Evolutionary conservation across 441 rosid species (phyloP).

Genomic region (Populus hybrid): DNA sequence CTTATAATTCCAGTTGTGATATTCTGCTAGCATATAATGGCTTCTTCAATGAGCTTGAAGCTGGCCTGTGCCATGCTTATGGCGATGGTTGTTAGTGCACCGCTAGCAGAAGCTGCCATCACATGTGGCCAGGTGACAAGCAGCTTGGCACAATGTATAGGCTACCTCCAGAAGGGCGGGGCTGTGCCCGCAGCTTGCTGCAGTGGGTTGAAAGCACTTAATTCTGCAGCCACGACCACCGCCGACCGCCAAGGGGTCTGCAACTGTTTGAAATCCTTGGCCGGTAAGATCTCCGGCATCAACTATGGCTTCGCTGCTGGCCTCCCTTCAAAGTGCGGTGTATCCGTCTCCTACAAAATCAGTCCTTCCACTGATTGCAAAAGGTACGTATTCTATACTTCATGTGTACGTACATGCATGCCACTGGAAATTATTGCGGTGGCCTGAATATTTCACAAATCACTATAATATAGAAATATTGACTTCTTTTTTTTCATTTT

Average conservation of each 20-base stretch:
- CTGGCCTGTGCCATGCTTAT: constrained; percentile 1
- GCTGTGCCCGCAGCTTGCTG: constrained; percentile 15
- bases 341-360: constrained; percentile 26
- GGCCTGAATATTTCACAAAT: no score
- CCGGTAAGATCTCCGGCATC: not conserved
- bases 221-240: constrained; percentile 18
- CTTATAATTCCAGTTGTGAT: not conserved
- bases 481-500: not conserved
- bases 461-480: no score
- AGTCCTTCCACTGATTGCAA: constrained; percentile 30
- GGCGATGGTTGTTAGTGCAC: not conserved
- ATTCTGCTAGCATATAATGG: not conserved
- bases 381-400: constrained; percentile 13
- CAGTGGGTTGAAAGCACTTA: constrained; percentile 13
- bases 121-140: constrained; percentile 12
- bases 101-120: not conserved
- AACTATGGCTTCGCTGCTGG: constrained; percentile 9
- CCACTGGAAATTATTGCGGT: no score
- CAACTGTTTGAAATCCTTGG: constrained; percentile 16
- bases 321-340: constrained; percentile 28
- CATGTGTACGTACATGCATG: not conserved
- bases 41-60: not conserved
- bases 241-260: constrained; percentile 22
- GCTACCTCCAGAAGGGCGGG: not conserved
- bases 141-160: constrained; percentile 4